phyloP scores from a whole-genome alignment of 2,329 filamentous ascomycete genomes.

The Alternaria novae-zelandiae region DNA sequence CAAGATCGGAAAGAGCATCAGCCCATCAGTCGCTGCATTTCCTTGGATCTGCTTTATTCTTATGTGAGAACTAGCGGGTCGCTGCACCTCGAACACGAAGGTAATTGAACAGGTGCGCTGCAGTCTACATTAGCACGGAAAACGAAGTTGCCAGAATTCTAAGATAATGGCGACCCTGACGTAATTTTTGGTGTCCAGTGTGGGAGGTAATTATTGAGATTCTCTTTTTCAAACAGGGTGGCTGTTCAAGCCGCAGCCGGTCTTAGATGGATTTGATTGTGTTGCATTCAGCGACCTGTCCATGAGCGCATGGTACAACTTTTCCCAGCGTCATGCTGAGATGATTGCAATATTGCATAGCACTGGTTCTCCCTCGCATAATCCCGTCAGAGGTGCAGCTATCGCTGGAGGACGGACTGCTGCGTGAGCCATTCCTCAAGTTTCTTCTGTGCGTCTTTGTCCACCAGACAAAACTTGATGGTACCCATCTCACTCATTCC shows the following conservation, averaged over 20 bases:
- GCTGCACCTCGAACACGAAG: background rate
- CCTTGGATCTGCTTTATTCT: background rate
- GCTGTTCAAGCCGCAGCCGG: background rate
- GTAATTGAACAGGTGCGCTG: background rate
- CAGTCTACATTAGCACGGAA: background rate
- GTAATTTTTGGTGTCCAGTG: background rate
- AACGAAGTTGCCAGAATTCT: background rate
- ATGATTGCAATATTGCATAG: background rate
- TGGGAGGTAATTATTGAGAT: background rate
- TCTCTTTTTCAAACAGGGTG: background rate
- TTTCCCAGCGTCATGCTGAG: background rate
- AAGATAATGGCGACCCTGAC: background rate
- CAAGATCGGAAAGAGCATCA: background rate
- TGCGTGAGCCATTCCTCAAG: conserved; percentile 28
- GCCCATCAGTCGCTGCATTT: background rate
- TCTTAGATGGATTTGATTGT: background rate
- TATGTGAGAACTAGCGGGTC: background rate
- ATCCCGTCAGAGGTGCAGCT: background rate
- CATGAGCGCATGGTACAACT: background rate
- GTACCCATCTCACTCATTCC: conserved; percentile 26
- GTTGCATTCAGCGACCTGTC: background rate
- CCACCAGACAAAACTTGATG: conserved; percentile 38
- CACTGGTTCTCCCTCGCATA: background rate
- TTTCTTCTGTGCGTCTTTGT: conserved; percentile 30
- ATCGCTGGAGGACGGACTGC: background rate